Conservation (phyloP, 2,329 filamentous ascomycete genomes). For the Hypocrella siamensis region DNA sequence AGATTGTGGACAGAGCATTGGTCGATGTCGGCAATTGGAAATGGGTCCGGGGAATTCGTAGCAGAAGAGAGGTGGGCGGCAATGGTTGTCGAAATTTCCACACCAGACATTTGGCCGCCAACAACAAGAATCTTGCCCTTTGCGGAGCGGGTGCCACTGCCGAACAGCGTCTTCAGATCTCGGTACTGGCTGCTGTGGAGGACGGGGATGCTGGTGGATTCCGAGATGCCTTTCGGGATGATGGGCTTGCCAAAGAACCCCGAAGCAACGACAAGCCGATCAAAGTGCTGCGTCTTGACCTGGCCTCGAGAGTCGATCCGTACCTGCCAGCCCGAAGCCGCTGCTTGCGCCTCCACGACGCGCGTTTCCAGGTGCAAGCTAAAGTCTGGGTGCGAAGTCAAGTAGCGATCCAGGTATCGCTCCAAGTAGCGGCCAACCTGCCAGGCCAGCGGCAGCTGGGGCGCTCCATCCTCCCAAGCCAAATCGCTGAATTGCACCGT, state of each 20-base stretch:
- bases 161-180: constrained; percentile 32
- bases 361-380: constrained; percentile 33
- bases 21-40: constrained; percentile 23
- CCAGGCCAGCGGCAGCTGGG: constrained; percentile 61
- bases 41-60: constrained; percentile 31
- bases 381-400: constrained; percentile 21
- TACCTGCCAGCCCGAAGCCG: constrained; percentile 26
- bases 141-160: constrained; percentile 14
- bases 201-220: constrained; percentile 25
- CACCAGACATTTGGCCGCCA: constrained; percentile 70
- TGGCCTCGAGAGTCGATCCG: constrained; percentile 17
- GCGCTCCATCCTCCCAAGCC: constrained; percentile 45
- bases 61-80: constrained; percentile 56
- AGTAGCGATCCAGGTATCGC: constrained; percentile 44
- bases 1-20: constrained; percentile 52
- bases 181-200: constrained; percentile 57
- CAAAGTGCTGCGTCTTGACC: constrained; percentile 38
- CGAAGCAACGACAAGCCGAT: constrained; percentile 56
- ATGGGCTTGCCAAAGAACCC: constrained; percentile 57
- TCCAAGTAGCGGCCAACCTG: constrained; percentile 60
- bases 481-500: constrained; percentile 60
- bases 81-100: constrained; percentile 60
- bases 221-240: constrained; percentile 27
- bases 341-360: constrained; percentile 24
- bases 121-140: constrained; percentile 55